Evolutionary conservation across 805 yeast species (phyloP), one percentile per base, ranked within the genome.

Genomic region (Saccharomycopsis olivae): DNA sequence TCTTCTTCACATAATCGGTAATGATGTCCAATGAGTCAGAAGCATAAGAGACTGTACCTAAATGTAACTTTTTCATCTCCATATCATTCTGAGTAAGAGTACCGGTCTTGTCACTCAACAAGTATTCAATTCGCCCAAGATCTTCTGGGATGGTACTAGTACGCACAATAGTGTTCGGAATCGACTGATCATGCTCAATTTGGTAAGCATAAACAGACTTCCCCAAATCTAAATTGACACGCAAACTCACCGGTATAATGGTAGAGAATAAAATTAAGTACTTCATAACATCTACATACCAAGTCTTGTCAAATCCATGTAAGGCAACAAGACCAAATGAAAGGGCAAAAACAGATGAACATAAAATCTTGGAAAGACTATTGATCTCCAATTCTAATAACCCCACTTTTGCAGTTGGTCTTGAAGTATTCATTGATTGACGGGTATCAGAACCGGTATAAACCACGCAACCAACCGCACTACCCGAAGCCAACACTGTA

Each of bases 121-220:
- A 61, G 57, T 92, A 92, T 59, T 92, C 97, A 33, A 92, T 83
- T 50, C 99, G 70, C 20, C 99, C 99, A 48, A 92, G 66, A 60
- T 92, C 99, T 59, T 92, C 99, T 1, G 98, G 98, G 33, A 92
- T 92, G 0, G 98, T 94, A 41, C 96, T 85, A 1, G 98, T 92
- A 55, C 99, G 75, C 3, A 94, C 99, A 38, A 94, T 75, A 0
- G 97, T 88, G 5, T 78, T 85, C 2, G 85, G 78, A 15, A 92
- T 92, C 3, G 76, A 68, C 13, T 56, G 48, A 56, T 92, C 99
- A 46, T 84, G 87, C 57, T 92, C 94, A 47, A 94, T 92, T 56
- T 92, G 96, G 44, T 84, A 77, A 1, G 97, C 96, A 55, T 92
- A 92, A 2, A 92, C 96, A 0, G 95, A 79, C 58, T 92, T 92